Percentiles rank a stretch among this genome's conserved stretches.
phyloP scores from a whole-genome alignment of 2,329 filamentous ascomycete species.

The Epichloe coenophiala region DNA sequence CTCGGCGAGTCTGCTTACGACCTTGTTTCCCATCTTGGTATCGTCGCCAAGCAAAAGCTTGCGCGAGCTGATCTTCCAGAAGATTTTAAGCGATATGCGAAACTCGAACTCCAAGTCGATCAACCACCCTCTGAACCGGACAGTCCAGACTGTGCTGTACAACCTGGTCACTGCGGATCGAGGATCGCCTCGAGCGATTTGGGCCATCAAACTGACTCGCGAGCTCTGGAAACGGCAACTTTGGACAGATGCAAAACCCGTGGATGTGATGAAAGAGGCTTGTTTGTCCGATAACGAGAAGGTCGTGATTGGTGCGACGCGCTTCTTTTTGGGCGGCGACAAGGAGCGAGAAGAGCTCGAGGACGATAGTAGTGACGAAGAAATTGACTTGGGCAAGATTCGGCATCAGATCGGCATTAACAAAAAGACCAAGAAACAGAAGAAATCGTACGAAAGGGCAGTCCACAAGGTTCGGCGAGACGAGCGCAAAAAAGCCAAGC shows the following conservation, averaged over 20 bases:
- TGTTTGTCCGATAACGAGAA: constrained; percentile 84
- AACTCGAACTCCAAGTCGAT: constrained; percentile 75
- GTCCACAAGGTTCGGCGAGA: constrained; percentile 68
- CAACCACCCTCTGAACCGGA: constrained; percentile 87
- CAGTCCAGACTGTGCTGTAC: constrained; percentile 84
- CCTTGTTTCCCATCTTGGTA: constrained; percentile 86
- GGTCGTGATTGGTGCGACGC: constrained; percentile 71
- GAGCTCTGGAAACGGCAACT: constrained; percentile 95
- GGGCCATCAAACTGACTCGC: constrained; percentile 89
- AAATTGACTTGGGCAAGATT: constrained; percentile 64
- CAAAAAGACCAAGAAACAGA: constrained; percentile 89
- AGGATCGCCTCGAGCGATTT: constrained; percentile 73
- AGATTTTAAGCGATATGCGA: constrained; percentile 83
- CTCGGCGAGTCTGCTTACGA: constrained; percentile 69
- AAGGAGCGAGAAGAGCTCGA: constrained; percentile 89
- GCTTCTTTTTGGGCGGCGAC: constrained; percentile 96
- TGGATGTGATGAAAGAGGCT: constrained; percentile 97
- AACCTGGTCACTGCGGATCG: constrained; percentile 82
- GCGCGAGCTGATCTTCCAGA: constrained; percentile 68
- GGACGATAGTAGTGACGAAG: constrained; percentile 75
- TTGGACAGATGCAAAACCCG: constrained; percentile 87
- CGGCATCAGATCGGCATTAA: constrained; percentile 83
- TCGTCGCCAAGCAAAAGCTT: constrained; percentile 86
- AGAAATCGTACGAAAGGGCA: constrained; percentile 65
- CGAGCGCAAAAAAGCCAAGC: constrained; percentile 77